Evolutionary conservation across 305 asterid species (phyloP), one percentile per base, ranked within the genome.

Genomic region (Caryopteris hybrid): DNA sequence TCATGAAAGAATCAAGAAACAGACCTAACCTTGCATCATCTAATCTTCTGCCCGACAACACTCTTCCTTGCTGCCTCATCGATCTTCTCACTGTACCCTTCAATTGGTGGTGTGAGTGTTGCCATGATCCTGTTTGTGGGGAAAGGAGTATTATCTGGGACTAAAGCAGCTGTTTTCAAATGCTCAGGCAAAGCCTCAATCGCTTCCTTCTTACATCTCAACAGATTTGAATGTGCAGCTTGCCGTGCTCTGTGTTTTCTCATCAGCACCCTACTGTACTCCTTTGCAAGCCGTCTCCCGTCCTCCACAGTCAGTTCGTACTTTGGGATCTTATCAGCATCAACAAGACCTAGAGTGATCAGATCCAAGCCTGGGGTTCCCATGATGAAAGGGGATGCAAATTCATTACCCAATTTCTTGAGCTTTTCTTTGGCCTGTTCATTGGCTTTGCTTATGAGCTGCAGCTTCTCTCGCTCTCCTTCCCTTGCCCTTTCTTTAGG

Each of bases 361-460:
- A 85, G 74, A 78, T 93, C 99, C 81, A 93, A 68, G 29, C 96
- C 96, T 0, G 96, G 85, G n/a, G 97, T 83, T 0, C 96, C 99
- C 78, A 90, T 82, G 3, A 78, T 21, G 55, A 66, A 77, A 0
- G 90, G 87, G 0, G 84, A 68, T 10, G 59, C 83, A 21, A 78
- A 88, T 8, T 88, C 87, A 18, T 76, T 66, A 45, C 64, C 64
- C 51, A 68, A 57, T 66, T 87, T 88, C 78, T 87, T 90, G 43
- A 90, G 73, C 68, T 84, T 93, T 62, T 73, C 64, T 17, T 78
- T 83, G 36, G 91, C 96, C 36, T 82, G 91, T 43, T 88, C 92
- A 23, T 69, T 81, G 2, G 87, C 85, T 34, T 84, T 87, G 76
- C 94, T 87, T n/a, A 84, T 62, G 18, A 93, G 84, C 31, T 95